Base-by-base conservation (phyloP, 192 early-diverging fungal genomes). In the Rhizophagus sp. region DNA sequence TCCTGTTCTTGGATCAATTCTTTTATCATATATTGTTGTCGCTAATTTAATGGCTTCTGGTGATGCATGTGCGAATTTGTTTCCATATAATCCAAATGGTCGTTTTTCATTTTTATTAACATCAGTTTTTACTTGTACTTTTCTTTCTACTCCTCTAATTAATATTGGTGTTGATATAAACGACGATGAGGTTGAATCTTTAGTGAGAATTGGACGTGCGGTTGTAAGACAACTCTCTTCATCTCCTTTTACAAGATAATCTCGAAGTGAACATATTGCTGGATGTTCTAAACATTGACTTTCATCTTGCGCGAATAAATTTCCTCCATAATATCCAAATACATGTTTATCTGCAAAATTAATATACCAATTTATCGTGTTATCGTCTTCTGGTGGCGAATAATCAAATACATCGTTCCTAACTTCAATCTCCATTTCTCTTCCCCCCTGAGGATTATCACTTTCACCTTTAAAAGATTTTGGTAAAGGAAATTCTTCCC, bases 331-430 rank as follows among this genome's bases (percentile, higher is more conserved):
- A 65, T 77, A 77, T 49, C 63, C 75, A 25, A 77, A 77, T 7
- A 77, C 11, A 64, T 77, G 25, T 27, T 63, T 77, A n/a, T 77
- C 75, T 12, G 75, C 75, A 64, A 77, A 77, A 62, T 77, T 77
- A 7, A 77, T 17, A 77, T 77, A 65, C 75, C 75, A 77, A 63
- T n/a, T 6, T 13, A 77, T 63, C 2, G 75, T 77, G 34, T 77
- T 66, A 41, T 63, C 63, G 12, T 41, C 57, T 15, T 77, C 75
- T 1, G 61, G 75, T 47, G 75, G 63, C 9, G 22, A 34, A 47
- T 77, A 77, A 65, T 77, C 62, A 77, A 77, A 77, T 22, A 77
- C 17, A 30, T 65, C 63, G 25, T 77, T 30, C 13, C 3, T n/a
- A 44, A 41, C 22, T 47, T 77, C 75, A 65, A 77, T 65, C 1